phyloP scores from a whole-genome alignment of 305 asterid species.

The Stenogyne calaminthoides region DNA sequence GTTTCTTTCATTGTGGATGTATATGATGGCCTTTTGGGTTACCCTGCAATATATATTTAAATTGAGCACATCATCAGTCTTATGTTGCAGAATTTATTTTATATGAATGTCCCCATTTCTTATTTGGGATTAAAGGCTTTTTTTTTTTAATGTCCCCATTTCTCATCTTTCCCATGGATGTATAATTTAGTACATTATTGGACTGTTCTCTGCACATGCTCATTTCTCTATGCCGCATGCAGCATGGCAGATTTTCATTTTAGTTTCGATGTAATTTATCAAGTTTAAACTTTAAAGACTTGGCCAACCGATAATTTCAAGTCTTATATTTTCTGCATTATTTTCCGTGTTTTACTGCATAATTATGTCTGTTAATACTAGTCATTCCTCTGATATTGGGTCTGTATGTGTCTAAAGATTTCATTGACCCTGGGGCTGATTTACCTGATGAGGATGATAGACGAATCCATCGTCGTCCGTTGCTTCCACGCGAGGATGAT shows the following conservation, averaged over 20 bases:
- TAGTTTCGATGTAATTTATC: background rate
- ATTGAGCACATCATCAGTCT: background rate
- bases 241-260: background rate
- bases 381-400: conserved; percentile 22
- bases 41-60: background rate
- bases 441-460: conserved; percentile 80
- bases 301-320: background rate
- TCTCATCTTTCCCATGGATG: background rate
- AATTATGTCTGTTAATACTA: background rate
- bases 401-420: conserved; percentile 50
- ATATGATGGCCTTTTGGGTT: background rate
- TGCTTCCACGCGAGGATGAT: conserved; percentile 87
- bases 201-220: background rate
- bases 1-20: background rate
- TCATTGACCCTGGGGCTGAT: conserved; percentile 68
- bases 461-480: conserved; percentile 75
- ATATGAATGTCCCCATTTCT: background rate
- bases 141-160: background rate
- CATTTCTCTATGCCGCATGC: background rate
- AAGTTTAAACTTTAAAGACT: conserved; percentile 3
- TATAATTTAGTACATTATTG: background rate
- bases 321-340: background rate
- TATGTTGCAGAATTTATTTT: background rate
- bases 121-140: no score
- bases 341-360: conserved; percentile 4